Evolutionary conservation across 2,329 filamentous ascomycete species (phyloP).

Genomic region (Fusarium robinianum): DNA sequence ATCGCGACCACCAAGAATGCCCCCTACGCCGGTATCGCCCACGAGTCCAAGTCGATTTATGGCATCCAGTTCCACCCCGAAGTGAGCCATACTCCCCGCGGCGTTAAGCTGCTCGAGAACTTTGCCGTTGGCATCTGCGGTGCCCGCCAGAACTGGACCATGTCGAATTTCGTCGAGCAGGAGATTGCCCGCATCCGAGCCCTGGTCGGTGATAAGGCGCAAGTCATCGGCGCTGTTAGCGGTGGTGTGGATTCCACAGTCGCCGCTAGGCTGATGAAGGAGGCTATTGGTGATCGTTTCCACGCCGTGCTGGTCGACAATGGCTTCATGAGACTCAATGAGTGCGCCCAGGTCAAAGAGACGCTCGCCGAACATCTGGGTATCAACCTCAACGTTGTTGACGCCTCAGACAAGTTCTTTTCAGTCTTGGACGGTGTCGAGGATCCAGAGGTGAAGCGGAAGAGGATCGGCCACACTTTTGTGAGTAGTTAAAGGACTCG

Average conservation of each 20-base stretch:
- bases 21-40: constrained; percentile 6
- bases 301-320: constrained; percentile 85
- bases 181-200: constrained; percentile 81
- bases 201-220: constrained; percentile 79
- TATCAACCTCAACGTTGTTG: constrained; percentile 87
- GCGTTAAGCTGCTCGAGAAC: constrained; percentile 75
- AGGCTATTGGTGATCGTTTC: constrained; percentile 81
- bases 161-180: constrained; percentile 79
- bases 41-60: constrained; percentile 4
- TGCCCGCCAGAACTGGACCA: constrained; percentile 78
- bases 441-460: constrained; percentile 85
- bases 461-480: constrained; percentile 76
- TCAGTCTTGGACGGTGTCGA: constrained; percentile 71
- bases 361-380: constrained; percentile 77
- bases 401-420: constrained; percentile 80
- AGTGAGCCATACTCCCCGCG: constrained; percentile 72
- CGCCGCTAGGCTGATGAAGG: constrained; percentile 80
- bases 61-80: constrained; percentile 91
- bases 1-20: constrained; percentile 5
- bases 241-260: constrained; percentile 63
- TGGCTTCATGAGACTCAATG: constrained; percentile 83
- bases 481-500: no score
- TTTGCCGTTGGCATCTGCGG: constrained; percentile 84
- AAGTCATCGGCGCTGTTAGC: constrained; percentile 50
- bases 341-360: constrained; percentile 79